These are phyloP conservation scores for Naganishia vishniacii DNA, from an alignment of 768 basidiomycete genomes.

Conservation along the genomic window DNA sequence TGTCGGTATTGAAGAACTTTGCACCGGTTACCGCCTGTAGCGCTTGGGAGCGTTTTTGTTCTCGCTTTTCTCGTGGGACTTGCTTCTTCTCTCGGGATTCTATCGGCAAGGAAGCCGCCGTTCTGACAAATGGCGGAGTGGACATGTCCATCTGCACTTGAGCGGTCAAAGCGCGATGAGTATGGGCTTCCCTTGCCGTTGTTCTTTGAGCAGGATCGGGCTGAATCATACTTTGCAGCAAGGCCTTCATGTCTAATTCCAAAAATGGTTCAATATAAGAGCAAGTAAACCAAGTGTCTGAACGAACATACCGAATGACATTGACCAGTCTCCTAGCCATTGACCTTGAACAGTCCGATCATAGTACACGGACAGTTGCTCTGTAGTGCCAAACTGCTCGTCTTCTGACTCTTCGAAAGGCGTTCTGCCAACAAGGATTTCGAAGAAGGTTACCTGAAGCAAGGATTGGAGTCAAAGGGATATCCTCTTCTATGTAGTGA, in stretches of 20 bases:
- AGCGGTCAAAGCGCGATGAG: conserved; percentile 39
- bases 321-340: conserved; percentile 78
- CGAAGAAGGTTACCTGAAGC: conserved; percentile 80
- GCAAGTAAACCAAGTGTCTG: neutral
- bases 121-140: conserved; percentile 46
- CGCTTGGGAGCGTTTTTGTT: conserved; percentile 9
- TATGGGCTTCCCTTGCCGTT: conserved; percentile 41
- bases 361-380: conserved; percentile 82
- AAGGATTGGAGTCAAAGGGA: conserved; percentile 56
- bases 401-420: conserved; percentile 67
- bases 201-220: conserved; percentile 37
- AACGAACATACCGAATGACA: conserved; percentile 54
- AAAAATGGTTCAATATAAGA: neutral
- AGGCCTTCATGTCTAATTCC: conserved; percentile 34
- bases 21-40: conserved; percentile 14
- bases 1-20: neutral
- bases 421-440: conserved; percentile 84
- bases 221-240: conserved; percentile 40
- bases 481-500: neutral
- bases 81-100: conserved; percentile 26
- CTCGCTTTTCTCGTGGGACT: conserved; percentile 2
- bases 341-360: conserved; percentile 67
- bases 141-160: conserved; percentile 35
- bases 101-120: conserved; percentile 33
- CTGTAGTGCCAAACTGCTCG: conserved; percentile 70